Conservation (phyloP, 129 eudicot species). For the Scalesia atractyloides region DNA sequence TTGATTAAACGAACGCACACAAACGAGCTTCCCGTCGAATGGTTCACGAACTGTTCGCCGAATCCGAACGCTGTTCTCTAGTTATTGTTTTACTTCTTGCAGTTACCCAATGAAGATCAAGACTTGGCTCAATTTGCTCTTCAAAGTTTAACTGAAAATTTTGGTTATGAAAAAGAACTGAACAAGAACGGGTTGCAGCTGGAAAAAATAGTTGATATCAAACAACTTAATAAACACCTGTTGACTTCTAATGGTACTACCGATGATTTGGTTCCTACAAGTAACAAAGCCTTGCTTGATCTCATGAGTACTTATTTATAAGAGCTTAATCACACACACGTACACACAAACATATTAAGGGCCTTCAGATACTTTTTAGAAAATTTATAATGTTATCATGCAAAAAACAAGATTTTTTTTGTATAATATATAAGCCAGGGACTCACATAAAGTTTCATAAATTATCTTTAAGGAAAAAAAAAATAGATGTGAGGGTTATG, state of each 20-base stretch:
- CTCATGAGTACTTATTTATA: slow-evolving; percentile 15
- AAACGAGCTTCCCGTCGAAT: too few relatives aligned
- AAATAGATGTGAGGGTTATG: too few relatives aligned
- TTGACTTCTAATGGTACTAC: slow-evolving; percentile 12
- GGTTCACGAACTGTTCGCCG: too few relatives aligned
- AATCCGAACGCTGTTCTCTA: slow-evolving; percentile 71
- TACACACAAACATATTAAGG: too few relatives aligned
- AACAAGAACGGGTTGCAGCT: slow-evolving; percentile 11
- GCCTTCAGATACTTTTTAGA: too few relatives aligned
- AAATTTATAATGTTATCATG: too few relatives aligned
- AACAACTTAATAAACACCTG: not conserved
- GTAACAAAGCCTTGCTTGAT: slow-evolving; percentile 22
- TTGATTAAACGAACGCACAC: too few relatives aligned
- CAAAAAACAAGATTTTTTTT: too few relatives aligned
- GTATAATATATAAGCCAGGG: too few relatives aligned
- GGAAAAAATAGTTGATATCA: slow-evolving; percentile 16
- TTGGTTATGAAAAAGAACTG: slow-evolving; percentile 27
- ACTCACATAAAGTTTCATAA: too few relatives aligned
- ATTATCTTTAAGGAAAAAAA: too few relatives aligned
- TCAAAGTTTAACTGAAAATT: slow-evolving; percentile 9
- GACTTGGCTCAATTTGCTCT: slow-evolving; percentile 4
- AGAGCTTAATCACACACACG: too few relatives aligned
- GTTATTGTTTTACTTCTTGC: slow-evolving; percentile 56
- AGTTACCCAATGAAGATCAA: slow-evolving; percentile 35
- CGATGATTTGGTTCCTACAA: not conserved